These are phyloP conservation scores for Microcera coccophila DNA, from an alignment of 2,329 filamentous ascomycete species.

Conservation along the genomic window DNA sequence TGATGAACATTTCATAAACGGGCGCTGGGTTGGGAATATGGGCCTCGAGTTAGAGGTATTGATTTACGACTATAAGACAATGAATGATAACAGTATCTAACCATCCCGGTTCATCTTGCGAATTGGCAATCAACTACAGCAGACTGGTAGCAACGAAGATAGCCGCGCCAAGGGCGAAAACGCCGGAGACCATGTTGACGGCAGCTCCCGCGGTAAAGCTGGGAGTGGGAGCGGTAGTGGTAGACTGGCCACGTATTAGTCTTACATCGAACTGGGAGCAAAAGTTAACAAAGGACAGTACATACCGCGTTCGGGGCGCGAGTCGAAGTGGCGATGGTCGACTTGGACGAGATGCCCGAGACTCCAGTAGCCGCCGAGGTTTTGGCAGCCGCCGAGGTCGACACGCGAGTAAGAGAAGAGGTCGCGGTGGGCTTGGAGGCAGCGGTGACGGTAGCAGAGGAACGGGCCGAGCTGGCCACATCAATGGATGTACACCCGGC, in stretches of 20 bases:
- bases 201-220: constrained; percentile 10
- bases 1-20: constrained; percentile 13
- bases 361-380: constrained; percentile 1
- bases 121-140: too few relatives aligned
- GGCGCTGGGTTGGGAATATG: too few relatives aligned
- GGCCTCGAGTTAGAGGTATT: constrained; percentile 1
- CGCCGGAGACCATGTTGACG: constrained; percentile 5
- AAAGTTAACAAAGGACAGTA: too few relatives aligned
- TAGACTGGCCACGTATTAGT: too few relatives aligned
- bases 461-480: constrained; percentile 2
- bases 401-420: background rate
- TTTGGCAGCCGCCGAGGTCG: constrained; percentile 1
- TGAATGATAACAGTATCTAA: too few relatives aligned
- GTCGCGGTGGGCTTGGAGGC: constrained; percentile 11
- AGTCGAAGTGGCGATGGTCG: constrained; percentile 1
- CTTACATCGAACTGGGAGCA: too few relatives aligned
- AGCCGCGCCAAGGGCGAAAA: constrained; percentile 11
- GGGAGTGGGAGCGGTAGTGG: constrained; percentile 9
- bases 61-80: too few relatives aligned
- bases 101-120: too few relatives aligned
- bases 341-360: constrained; percentile 1
- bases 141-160: constrained; percentile 12
- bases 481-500: too few relatives aligned
- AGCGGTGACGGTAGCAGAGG: constrained; percentile 7
- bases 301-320: constrained; percentile 11